Percentiles rank a stretch among this genome's conserved stretches.
These are phyloP conservation scores for Malassezia sp. DNA, from an alignment of 1,284 basidiomycete species.

Conservation along the genomic window DNA sequence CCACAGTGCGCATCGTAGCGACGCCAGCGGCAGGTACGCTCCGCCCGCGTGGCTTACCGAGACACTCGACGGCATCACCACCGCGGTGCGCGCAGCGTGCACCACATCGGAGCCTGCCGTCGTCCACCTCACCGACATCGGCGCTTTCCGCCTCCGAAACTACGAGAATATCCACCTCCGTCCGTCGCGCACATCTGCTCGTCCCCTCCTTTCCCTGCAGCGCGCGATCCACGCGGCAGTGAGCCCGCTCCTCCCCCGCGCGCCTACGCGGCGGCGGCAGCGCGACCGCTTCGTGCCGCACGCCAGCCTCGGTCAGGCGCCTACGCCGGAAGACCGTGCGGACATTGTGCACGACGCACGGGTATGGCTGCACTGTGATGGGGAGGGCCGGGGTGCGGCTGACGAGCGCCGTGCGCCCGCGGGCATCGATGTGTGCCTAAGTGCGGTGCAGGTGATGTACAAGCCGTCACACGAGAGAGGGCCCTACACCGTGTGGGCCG, in stretches of 20 bases:
- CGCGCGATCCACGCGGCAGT: neutral
- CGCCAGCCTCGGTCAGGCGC: constrained; percentile 12
- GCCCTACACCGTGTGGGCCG: constrained; percentile 9
- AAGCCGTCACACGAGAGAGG: constrained; percentile 2
- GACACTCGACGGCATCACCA: neutral
- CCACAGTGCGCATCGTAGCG: neutral
- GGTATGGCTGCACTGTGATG: neutral
- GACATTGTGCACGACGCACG: constrained; percentile 4
- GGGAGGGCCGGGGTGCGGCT: too few species aligned
- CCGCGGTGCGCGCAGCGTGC: neutral
- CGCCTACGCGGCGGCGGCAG: neutral
- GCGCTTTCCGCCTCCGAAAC: constrained; percentile 1
- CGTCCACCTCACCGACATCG: constrained; percentile 1
- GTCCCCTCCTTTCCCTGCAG: constrained; percentile 9
- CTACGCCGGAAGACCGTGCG: neutral
- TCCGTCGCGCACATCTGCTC: neutral
- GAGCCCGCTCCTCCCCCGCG: neutral
- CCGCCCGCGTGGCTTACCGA: neutral
- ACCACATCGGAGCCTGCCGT: too few species aligned
- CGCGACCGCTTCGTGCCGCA: constrained; percentile 7
- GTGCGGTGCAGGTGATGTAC: constrained; percentile 12
- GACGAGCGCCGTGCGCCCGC: too few species aligned
- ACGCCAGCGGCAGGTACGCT: neutral
- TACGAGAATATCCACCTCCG: constrained; percentile 15
- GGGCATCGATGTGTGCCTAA: neutral